These are phyloP conservation scores for Dillenia turbinata DNA, from an alignment of 164 flowering plant species.

Conservation along the genomic window DNA sequence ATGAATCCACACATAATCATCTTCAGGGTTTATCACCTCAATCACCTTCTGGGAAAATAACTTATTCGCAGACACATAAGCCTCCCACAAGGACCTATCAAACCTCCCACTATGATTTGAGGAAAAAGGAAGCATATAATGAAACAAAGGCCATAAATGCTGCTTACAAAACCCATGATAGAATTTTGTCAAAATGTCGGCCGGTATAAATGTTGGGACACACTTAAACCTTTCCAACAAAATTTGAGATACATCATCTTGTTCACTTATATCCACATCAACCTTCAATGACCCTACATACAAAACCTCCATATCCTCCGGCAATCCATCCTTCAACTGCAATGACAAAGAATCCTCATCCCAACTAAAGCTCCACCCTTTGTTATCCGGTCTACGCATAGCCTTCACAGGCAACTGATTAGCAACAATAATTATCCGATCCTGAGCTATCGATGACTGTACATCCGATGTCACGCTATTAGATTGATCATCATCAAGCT, in stretches of 20 bases:
- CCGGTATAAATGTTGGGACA: slow-evolving; percentile 66
- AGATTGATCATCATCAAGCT: slow-evolving; percentile 70
- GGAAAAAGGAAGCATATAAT: slow-evolving; percentile 74
- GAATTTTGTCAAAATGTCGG: slow-evolving; percentile 45
- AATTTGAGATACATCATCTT: slow-evolving; percentile 67
- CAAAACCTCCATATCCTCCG: slow-evolving; percentile 73
- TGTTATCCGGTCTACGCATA: slow-evolving; percentile 53
- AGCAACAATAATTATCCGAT: slow-evolving; percentile 67
- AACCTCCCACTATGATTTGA: slow-evolving; percentile 57
- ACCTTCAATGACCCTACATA: slow-evolving; percentile 67
- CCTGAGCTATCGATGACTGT: slow-evolving; percentile 53
- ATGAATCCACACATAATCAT: slow-evolving; percentile 81
- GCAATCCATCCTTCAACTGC: slow-evolving; percentile 73
- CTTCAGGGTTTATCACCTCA: slow-evolving; percentile 77
- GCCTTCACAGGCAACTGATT: slow-evolving; percentile 73
- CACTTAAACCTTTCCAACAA: slow-evolving; percentile 67
- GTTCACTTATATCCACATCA: slow-evolving; percentile 55
- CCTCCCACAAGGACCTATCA: slow-evolving; percentile 72
- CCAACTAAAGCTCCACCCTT: slow-evolving; percentile 80
- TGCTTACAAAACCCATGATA: slow-evolving; percentile 76
- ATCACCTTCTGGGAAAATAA: slow-evolving; percentile 65
- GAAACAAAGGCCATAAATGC: slow-evolving; percentile 79
- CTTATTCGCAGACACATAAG: slow-evolving; percentile 73
- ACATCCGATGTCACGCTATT: slow-evolving; percentile 72
- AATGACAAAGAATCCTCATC: slow-evolving; percentile 68